phyloP scores from a whole-genome alignment of 768 basidiomycete species.

The Hericium alpestre region DNA sequence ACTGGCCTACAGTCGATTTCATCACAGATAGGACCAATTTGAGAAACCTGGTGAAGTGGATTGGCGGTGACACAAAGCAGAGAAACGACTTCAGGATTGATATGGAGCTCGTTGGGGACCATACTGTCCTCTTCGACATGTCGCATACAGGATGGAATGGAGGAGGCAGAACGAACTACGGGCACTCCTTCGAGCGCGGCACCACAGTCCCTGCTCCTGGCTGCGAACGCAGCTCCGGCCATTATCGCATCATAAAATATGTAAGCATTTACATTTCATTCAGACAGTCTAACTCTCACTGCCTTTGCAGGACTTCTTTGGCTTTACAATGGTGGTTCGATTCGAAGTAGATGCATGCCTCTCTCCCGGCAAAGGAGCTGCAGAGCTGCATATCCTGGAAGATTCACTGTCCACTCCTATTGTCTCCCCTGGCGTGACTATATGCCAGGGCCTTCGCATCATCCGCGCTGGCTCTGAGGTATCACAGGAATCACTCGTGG shows the following conservation, averaged over 20 bases:
- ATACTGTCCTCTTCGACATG: slow-evolving; percentile 52
- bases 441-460: not conserved
- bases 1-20: slow-evolving; percentile 31
- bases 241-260: slow-evolving; percentile 54
- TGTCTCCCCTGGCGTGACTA: too few species aligned
- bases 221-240: slow-evolving; percentile 41
- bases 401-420: not conserved
- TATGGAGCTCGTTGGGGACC: slow-evolving; percentile 44
- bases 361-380: not conserved
- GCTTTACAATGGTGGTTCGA: slow-evolving; percentile 44
- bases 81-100: slow-evolving; percentile 60
- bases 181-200: slow-evolving; percentile 51
- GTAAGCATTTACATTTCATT: slow-evolving; percentile 22
- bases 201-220: slow-evolving; percentile 37
- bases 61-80: slow-evolving; percentile 21
- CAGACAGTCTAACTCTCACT: too few species aligned
- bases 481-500: slow-evolving; percentile 16
- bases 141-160: slow-evolving; percentile 2
- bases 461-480: not conserved
- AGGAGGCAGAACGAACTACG: slow-evolving; percentile 31
- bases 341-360: slow-evolving; percentile 38
- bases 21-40: slow-evolving; percentile 60
- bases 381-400: not conserved
- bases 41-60: slow-evolving; percentile 54
- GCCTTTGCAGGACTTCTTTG: slow-evolving; percentile 40